phyloP scores from a whole-genome alignment of 1,284 basidiomycete species.

The Pseudozyma sp. region DNA sequence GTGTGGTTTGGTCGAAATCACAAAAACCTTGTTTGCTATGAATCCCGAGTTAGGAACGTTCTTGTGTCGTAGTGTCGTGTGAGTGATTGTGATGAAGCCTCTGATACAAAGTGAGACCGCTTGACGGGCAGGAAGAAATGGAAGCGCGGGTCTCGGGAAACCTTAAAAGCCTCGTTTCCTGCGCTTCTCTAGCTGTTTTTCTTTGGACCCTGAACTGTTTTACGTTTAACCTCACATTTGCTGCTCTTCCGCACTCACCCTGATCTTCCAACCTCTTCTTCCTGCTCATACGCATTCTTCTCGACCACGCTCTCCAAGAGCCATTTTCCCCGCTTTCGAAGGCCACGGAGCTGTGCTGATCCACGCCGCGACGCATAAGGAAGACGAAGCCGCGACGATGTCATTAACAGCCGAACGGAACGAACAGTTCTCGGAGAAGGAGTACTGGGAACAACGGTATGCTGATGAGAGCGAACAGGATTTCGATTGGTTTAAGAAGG shows the following conservation, averaged over 20 bases:
- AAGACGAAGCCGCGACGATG: conserved; percentile 10
- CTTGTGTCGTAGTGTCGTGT: too few relatives aligned
- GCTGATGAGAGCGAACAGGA: conserved; percentile 40
- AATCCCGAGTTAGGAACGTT: too few relatives aligned
- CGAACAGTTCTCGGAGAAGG: conserved; percentile 53
- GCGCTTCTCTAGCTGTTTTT: neutral
- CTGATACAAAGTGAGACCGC: too few relatives aligned
- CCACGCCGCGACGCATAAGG: too few relatives aligned
- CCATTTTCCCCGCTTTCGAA: too few relatives aligned
- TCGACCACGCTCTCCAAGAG: too few relatives aligned
- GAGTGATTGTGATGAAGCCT: too few relatives aligned
- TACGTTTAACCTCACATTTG: neutral
- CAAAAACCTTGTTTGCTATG: too few relatives aligned
- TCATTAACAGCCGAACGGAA: conserved; percentile 46
- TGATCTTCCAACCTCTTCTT: neutral
- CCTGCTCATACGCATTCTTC: too few relatives aligned
- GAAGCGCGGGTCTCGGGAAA: neutral
- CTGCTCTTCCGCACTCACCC: neutral
- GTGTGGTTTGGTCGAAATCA: too few relatives aligned
- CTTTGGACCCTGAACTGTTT: conserved; percentile 3
- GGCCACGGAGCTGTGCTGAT: too few relatives aligned
- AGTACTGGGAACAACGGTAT: conserved; percentile 64
- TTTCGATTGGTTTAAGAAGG: conserved; percentile 64
- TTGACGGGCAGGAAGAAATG: neutral
- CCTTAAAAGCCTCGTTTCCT: neutral